These are phyloP conservation scores for Spizellomyces sp. DNA, from an alignment of 192 early-diverging fungal species.

Conservation along the genomic window DNA sequence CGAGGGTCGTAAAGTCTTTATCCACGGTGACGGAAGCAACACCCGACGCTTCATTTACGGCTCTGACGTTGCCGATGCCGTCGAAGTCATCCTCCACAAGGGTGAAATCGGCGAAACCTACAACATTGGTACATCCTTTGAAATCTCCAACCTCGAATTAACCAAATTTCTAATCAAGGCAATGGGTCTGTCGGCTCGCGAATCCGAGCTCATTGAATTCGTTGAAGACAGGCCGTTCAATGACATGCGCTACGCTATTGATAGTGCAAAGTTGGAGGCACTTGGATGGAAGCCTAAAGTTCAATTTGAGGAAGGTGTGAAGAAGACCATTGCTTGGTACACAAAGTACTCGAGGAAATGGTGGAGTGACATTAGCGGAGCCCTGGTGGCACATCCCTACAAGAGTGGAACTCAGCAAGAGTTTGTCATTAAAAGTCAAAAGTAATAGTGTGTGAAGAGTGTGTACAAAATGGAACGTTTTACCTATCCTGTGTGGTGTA, in stretches of 20 bases:
- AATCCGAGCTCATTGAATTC: conserved; percentile 59
- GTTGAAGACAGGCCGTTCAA: conserved; percentile 79
- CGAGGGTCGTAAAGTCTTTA: conserved; percentile 56
- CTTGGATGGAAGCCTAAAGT: conserved; percentile 71
- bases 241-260: conserved; percentile 75
- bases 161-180: conserved; percentile 57
- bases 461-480: no score
- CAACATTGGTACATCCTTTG: conserved; percentile 74
- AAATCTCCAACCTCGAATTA: conserved; percentile 70
- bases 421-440: conserved; percentile 13
- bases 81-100: conserved; percentile 66
- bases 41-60: conserved; percentile 76
- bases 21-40: conserved; percentile 76
- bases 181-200: conserved; percentile 38
- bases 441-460: not conserved
- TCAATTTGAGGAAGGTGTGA: conserved; percentile 63
- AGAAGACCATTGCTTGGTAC: conserved; percentile 53
- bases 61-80: conserved; percentile 68
- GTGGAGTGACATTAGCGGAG: conserved; percentile 23
- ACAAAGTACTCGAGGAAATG: conserved; percentile 21
- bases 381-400: conserved; percentile 25
- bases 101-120: conserved; percentile 75
- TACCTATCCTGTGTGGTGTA: no score
- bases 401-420: conserved; percentile 27
- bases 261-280: conserved; percentile 64